Base-by-base conservation (phyloP, 164 flowering plant genomes). In the Amborella trichopoda region DNA sequence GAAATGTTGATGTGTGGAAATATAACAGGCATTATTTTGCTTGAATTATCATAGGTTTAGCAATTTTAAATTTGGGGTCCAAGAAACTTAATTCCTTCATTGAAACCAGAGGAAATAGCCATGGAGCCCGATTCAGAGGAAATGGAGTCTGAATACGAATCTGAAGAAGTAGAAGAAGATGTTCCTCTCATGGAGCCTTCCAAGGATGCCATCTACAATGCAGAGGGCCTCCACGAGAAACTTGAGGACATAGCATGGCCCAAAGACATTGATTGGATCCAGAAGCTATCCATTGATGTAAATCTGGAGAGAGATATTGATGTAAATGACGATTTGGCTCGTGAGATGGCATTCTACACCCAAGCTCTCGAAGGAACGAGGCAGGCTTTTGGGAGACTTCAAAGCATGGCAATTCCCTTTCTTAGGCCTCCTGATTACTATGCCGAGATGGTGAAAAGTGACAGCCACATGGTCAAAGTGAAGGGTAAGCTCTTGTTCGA, bases 401-500 rank as follows among this genome's bases (percentile, higher is more conserved):
- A 86, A 55, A 58, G 76, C 0, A 67, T 66, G 77, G 81, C 80
- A 14, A 54, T 77, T 10, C 97, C 95, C 24, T 85, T 85, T 40
- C 81, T 85, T 16, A 75, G 95, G 68, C 97, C 97, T 9, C 27
- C 77, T 3, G 97, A 89, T 54, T 89, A 89, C 43, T 85, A 89
- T 55, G 95, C 94, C 0, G 94, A 85, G 69, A 89, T 89, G 95
- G 95, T 78, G 56, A 85, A 89, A 66, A 53, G 84, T 3, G 95
- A 89, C 68, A 0, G 66, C 11, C 97, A 85, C 68, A 83, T 85
- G 95, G 80, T 52, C 67, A 89, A 79, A 60, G 74, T 89, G 38
- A 85, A 77, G 71, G 61, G 80, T 19, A 63, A 71, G 40, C 86
- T 85, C 34, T 55, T 89, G 70, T 65, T 60, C n/a, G 91, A 83